These are phyloP conservation scores for Naganishia albida DNA, from an alignment of 1,284 basidiomycete species.

Conservation along the genomic window DNA sequence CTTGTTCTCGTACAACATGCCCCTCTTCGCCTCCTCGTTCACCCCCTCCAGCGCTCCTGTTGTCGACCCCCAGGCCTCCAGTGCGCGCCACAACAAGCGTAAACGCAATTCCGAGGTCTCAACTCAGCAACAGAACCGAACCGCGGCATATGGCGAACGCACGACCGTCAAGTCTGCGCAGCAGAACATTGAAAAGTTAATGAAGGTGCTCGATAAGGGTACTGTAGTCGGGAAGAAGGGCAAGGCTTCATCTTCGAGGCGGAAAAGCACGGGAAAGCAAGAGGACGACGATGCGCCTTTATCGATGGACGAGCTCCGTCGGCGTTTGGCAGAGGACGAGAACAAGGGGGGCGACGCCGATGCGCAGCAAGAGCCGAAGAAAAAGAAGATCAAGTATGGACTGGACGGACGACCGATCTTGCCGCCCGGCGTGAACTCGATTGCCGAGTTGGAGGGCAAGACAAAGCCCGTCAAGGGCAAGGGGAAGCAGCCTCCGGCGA, in stretches of 20 bases:
- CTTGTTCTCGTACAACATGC: slow-evolving; percentile 23
- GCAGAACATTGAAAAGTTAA: slow-evolving; percentile 75
- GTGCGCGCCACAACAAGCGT: slow-evolving; percentile 60
- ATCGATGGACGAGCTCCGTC: slow-evolving; percentile 10
- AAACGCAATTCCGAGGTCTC: slow-evolving; percentile 59
- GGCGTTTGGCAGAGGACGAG: slow-evolving; percentile 6
- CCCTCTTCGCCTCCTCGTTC: slow-evolving; percentile 31
- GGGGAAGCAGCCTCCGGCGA: slow-evolving; percentile 15
- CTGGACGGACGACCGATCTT: slow-evolving; percentile 28
- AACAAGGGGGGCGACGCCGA: slow-evolving; percentile 20
- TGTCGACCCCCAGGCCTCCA: slow-evolving; percentile 6
- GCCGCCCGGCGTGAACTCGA: slow-evolving; percentile 9
- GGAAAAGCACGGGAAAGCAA: slow-evolving; percentile 37
- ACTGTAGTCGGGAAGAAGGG: slow-evolving; percentile 45
- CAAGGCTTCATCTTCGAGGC: neutral
- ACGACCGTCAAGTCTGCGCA: slow-evolving; percentile 55
- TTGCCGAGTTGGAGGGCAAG: slow-evolving; percentile 15
- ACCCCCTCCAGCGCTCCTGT: slow-evolving; percentile 7
- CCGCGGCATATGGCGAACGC: slow-evolving; percentile 7
- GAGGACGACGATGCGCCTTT: slow-evolving; percentile 23
- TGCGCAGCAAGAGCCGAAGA: slow-evolving; percentile 33
- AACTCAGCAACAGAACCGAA: slow-evolving; percentile 46
- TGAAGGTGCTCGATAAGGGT: slow-evolving; percentile 61
- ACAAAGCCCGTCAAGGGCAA: neutral
- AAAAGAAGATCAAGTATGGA: slow-evolving; percentile 42